Percentiles rank a stretch among this genome's conserved stretches.
These are phyloP conservation scores for Nannochloropsis salina DNA, from an alignment of 108 stramenopile species.

Conservation along the genomic window DNA sequence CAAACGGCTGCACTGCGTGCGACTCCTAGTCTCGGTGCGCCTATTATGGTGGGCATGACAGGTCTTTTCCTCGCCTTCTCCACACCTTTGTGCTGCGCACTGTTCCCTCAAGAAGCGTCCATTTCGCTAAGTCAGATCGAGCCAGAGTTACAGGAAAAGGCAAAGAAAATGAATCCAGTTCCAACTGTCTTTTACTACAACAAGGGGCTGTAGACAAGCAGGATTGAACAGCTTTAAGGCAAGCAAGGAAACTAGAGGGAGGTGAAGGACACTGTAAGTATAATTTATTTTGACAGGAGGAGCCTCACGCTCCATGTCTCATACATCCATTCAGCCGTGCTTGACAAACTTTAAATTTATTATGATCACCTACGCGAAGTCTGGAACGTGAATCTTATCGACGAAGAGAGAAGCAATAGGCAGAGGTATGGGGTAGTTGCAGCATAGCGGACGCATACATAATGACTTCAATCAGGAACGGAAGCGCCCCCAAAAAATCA, in stretches of 20 bases:
- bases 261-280: slow-evolving; percentile 9
- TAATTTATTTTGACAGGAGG: not conserved
- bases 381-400: too few relatives aligned
- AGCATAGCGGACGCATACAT: too few relatives aligned
- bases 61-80: slow-evolving; percentile 27
- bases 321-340: not conserved
- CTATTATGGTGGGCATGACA: slow-evolving; percentile 29
- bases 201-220: slow-evolving; percentile 23
- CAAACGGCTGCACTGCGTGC: slow-evolving; percentile 11
- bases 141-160: slow-evolving; percentile 33
- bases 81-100: slow-evolving; percentile 42
- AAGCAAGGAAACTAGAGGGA: not conserved
- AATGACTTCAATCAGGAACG: too few relatives aligned
- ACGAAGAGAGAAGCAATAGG: too few relatives aligned
- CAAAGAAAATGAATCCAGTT: slow-evolving; percentile 10
- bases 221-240: not conserved
- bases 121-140: slow-evolving; percentile 29
- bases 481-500: too few relatives aligned
- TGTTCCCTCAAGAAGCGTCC: slow-evolving; percentile 41
- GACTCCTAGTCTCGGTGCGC: slow-evolving; percentile 45
- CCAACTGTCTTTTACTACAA: slow-evolving; percentile 22
- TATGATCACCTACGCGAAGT: too few relatives aligned
- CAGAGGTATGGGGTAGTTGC: too few relatives aligned
- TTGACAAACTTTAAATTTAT: too few relatives aligned
- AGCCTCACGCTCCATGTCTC: not conserved